Conservation (phyloP, 306 rosid genomes). For the Dryas octopetala region DNA sequence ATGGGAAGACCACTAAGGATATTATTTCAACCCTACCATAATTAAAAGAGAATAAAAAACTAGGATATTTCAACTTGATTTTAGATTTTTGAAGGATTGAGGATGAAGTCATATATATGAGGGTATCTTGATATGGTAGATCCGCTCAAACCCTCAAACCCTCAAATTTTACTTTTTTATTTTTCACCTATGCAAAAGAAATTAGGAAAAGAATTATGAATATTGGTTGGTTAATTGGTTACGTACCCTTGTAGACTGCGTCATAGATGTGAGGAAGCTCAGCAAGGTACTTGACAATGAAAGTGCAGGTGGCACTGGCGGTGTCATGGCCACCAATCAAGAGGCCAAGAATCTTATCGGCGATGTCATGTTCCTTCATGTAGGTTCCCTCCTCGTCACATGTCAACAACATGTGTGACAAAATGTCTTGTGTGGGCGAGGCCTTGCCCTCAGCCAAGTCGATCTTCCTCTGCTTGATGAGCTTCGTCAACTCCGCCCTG, state of each 20-base stretch:
- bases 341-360: conserved; percentile 55
- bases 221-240: not conserved
- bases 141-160: too few relatives aligned
- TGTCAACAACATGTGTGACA: conserved; percentile 57
- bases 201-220: too few relatives aligned
- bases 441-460: conserved; percentile 50
- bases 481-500: conserved; percentile 38
- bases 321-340: conserved; percentile 64
- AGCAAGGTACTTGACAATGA: conserved; percentile 58
- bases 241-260: conserved; percentile 48
- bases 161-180: too few relatives aligned
- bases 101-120: too few relatives aligned
- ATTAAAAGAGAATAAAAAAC: too few relatives aligned
- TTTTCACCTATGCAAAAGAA: too few relatives aligned
- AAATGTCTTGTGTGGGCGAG: conserved; percentile 44
- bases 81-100: too few relatives aligned
- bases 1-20: too few relatives aligned
- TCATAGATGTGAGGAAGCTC: conserved; percentile 59
- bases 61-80: too few relatives aligned
- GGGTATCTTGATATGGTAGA: too few relatives aligned
- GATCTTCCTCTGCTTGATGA: conserved; percentile 46
- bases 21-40: too few relatives aligned
- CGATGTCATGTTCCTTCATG: conserved; percentile 44
- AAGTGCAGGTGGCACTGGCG: conserved; percentile 51
- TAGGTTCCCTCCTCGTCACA: conserved; percentile 36